Conservation (phyloP, 495 filamentous ascomycete species). For the Aspergillus taichungensis region DNA sequence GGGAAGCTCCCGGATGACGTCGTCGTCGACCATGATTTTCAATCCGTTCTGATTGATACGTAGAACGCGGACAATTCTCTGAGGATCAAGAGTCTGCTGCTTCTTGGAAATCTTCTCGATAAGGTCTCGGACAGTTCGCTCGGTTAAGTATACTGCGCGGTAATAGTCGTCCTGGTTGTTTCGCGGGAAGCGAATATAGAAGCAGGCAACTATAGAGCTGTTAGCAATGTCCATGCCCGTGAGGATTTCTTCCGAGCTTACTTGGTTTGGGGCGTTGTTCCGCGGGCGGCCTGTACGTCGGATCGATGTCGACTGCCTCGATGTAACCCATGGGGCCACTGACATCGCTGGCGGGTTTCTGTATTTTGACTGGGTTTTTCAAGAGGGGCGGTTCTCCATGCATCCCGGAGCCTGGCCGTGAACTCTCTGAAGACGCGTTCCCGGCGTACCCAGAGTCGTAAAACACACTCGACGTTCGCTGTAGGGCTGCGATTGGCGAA, state of each 20-base stretch:
- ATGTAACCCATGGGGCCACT: constrained; percentile 63
- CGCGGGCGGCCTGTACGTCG: constrained; percentile 69
- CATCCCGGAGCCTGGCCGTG: constrained; percentile 10
- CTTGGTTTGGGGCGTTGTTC: constrained; percentile 62
- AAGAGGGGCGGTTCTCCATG: constrained; percentile 9
- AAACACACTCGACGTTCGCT: constrained; percentile 3
- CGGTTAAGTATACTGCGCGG: constrained; percentile 76
- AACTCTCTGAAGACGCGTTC: constrained; percentile 7
- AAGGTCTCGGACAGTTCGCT: constrained; percentile 65
- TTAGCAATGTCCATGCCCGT: constrained; percentile 2
- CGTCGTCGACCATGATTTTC: constrained; percentile 82
- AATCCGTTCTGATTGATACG: constrained; percentile 64
- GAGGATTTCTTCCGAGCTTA: constrained; percentile 26
- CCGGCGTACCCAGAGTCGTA: constrained; percentile 18
- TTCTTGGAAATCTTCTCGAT: constrained; percentile 63
- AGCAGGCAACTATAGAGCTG: constrained; percentile 60
- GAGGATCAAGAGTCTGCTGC: constrained; percentile 59
- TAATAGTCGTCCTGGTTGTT: constrained; percentile 57
- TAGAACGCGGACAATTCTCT: constrained; percentile 57
- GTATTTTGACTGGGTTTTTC: constrained; percentile 38
- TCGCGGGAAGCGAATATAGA: constrained; percentile 65
- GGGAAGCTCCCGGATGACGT: constrained; percentile 73
- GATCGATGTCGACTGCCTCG: constrained; percentile 84
- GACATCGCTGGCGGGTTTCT: constrained; percentile 37
- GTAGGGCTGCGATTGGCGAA: constrained; percentile 24